Percentiles rank a stretch among this genome's conserved stretches.
phyloP scores from a whole-genome alignment of 2,329 filamentous ascomycete species.

The Penicillium sp. region DNA sequence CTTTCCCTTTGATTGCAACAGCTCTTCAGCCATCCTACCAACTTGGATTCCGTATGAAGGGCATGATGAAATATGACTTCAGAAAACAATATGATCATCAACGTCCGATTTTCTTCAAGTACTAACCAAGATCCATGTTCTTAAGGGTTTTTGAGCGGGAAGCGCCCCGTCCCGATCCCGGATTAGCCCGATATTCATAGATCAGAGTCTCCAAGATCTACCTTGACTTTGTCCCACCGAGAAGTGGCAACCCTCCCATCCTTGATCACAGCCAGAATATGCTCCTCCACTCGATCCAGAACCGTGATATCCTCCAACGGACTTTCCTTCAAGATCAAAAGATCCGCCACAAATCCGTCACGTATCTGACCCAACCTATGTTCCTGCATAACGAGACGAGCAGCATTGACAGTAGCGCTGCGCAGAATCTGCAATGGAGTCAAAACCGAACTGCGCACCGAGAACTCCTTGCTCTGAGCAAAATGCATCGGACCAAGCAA shows the following conservation, averaged over 20 bases:
- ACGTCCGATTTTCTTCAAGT: too few species aligned
- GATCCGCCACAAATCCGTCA: conserved; percentile 52
- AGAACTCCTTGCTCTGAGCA: conserved; percentile 52
- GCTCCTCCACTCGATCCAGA: conserved; percentile 48
- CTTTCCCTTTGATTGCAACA: too few species aligned
- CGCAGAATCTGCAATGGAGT: conserved; percentile 46
- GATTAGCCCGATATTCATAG: neutral
- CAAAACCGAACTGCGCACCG: conserved; percentile 45
- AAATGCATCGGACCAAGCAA: conserved; percentile 49
- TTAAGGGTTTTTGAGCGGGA: neutral
- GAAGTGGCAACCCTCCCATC: conserved; percentile 48
- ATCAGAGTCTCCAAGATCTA: neutral
- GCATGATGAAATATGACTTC: too few species aligned
- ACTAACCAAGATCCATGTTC: neutral
- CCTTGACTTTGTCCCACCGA: neutral
- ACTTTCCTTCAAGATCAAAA: conserved; percentile 53
- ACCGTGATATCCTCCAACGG: conserved; percentile 56
- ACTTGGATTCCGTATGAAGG: too few species aligned
- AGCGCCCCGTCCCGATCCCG: neutral
- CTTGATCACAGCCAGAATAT: conserved; percentile 54
- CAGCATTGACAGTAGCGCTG: conserved; percentile 54
- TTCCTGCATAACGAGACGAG: conserved; percentile 49
- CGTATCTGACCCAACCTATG: conserved; percentile 51
- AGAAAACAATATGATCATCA: too few species aligned
- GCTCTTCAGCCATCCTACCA: too few species aligned